phyloP scores from a whole-genome alignment of 2,329 filamentous ascomycete species.

The Alternaria sp. region DNA sequence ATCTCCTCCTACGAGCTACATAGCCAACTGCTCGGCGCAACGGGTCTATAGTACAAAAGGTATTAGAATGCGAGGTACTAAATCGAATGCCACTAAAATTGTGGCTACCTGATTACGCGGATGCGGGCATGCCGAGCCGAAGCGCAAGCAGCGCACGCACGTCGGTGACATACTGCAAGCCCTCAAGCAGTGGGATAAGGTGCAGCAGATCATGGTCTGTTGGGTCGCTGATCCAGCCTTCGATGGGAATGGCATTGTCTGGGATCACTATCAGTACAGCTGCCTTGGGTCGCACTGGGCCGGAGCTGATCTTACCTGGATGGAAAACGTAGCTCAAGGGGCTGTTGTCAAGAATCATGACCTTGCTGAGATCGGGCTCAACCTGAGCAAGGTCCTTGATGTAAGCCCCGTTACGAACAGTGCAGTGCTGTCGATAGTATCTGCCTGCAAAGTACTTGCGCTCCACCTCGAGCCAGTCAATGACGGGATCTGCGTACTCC shows the following conservation, averaged over 20 bases:
- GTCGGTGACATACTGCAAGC: slow-evolving; percentile 95
- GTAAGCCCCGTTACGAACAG: slow-evolving; percentile 91
- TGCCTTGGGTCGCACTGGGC: slow-evolving; percentile 4
- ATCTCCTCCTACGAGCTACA: slow-evolving; percentile 46
- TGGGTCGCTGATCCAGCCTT: slow-evolving; percentile 98
- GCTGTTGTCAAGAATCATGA: slow-evolving; percentile 99
- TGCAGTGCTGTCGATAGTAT: slow-evolving; percentile 98
- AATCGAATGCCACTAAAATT: slow-evolving; percentile 18
- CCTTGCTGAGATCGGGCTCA: slow-evolving; percentile 95
- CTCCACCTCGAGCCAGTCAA: slow-evolving; percentile 97
- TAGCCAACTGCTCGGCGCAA: slow-evolving; percentile 34
- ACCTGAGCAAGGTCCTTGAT: slow-evolving; percentile 98
- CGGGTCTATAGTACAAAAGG: slow-evolving; percentile 43
- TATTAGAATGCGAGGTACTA: slow-evolving; percentile 37
- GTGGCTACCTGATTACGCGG: slow-evolving; percentile 33
- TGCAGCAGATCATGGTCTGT: slow-evolving; percentile 96
- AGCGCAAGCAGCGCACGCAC: slow-evolving; percentile 90
- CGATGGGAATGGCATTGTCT: slow-evolving; percentile 99
- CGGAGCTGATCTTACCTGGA: slow-evolving; percentile 72
- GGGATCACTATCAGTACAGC: slow-evolving; percentile 26
- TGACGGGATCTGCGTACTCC: slow-evolving; percentile 97
- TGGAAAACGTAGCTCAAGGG: slow-evolving; percentile 99
- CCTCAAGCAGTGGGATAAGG: slow-evolving; percentile 90
- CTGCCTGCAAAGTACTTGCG: slow-evolving; percentile 93
- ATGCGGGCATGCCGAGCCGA: slow-evolving; percentile 76